Conservation (phyloP, 2,329 filamentous ascomycete genomes). For the Pestalotiopsis sp. region DNA sequence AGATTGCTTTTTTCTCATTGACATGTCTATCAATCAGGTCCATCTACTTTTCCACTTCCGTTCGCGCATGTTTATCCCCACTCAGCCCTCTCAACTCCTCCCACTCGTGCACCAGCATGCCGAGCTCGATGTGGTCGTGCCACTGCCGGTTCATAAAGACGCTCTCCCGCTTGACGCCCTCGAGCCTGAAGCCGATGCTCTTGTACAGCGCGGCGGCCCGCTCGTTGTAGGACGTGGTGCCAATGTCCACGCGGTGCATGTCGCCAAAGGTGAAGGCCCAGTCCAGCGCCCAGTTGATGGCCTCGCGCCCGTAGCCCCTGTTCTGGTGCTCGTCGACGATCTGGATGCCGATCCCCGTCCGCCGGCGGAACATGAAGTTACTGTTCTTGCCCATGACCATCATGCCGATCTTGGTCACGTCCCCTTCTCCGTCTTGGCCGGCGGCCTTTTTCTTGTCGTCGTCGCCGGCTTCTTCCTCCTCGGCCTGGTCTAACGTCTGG, state of each 20-base stretch:
- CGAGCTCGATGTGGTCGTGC: constrained; percentile 33
- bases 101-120: constrained; percentile 42
- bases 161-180: constrained; percentile 41
- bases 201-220: constrained; percentile 43
- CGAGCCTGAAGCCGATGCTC: constrained; percentile 43
- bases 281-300: constrained; percentile 45
- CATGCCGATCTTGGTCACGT: neutral
- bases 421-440: neutral
- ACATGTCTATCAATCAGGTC: too few species aligned
- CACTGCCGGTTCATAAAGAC: constrained; percentile 44
- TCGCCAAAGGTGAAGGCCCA: constrained; percentile 46
- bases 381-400: neutral
- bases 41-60: neutral
- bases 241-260: constrained; percentile 43
- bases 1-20: too few species aligned
- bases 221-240: constrained; percentile 41
- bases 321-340: constrained; percentile 35
- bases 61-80: neutral
- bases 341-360: constrained; percentile 33
- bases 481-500: neutral
- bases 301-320: constrained; percentile 45
- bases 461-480: neutral
- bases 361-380: neutral
- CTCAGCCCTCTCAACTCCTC: constrained; percentile 11
- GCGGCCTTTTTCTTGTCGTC: neutral